These are phyloP conservation scores for Sergeia podlipaevii DNA, from an alignment of 208 protist species.

Conservation along the genomic window DNA sequence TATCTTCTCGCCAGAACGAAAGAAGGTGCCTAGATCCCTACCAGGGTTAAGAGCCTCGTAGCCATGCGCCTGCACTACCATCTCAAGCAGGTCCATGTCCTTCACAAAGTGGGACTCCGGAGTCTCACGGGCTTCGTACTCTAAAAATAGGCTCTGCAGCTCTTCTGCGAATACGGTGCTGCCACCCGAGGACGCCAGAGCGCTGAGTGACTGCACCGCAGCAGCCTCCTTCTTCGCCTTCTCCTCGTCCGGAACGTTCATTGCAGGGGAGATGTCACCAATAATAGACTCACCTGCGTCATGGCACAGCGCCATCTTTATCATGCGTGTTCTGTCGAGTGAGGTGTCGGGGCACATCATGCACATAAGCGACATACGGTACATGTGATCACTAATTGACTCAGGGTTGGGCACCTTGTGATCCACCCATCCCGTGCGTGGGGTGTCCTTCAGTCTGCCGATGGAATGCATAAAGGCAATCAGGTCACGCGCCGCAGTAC, in stretches of 20 bases:
- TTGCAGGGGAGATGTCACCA: constrained; percentile 83
- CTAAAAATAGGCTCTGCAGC: constrained; percentile 62
- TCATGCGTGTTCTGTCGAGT: constrained; percentile 67
- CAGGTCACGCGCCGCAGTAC: constrained; percentile 23
- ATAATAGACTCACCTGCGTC: constrained; percentile 86
- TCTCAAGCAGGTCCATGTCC: constrained; percentile 92
- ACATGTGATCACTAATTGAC: constrained; percentile 92
- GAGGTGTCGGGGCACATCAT: constrained; percentile 87
- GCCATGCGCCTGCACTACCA: constrained; percentile 87
- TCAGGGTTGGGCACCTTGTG: constrained; percentile 60
- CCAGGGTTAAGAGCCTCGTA: constrained; percentile 74
- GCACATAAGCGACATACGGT: constrained; percentile 87
- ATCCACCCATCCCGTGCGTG: constrained; percentile 90
- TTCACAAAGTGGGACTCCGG: constrained; percentile 84
- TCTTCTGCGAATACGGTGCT: constrained; percentile 42
- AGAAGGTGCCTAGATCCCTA: constrained; percentile 79
- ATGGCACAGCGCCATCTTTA: constrained; percentile 90
- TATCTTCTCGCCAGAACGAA: constrained; percentile 60
- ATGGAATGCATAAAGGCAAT: constrained; percentile 75
- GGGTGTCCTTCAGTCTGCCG: constrained; percentile 77
- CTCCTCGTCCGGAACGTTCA: constrained; percentile 78
- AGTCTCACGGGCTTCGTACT: constrained; percentile 87
- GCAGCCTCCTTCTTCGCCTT: constrained; percentile 65
- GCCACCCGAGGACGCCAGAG: constrained; percentile 23
- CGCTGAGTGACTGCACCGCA: constrained; percentile 51